Evolutionary conservation across 2,329 filamentous ascomycete species (phyloP).

Genomic region (Dendryphion nanum): DNA sequence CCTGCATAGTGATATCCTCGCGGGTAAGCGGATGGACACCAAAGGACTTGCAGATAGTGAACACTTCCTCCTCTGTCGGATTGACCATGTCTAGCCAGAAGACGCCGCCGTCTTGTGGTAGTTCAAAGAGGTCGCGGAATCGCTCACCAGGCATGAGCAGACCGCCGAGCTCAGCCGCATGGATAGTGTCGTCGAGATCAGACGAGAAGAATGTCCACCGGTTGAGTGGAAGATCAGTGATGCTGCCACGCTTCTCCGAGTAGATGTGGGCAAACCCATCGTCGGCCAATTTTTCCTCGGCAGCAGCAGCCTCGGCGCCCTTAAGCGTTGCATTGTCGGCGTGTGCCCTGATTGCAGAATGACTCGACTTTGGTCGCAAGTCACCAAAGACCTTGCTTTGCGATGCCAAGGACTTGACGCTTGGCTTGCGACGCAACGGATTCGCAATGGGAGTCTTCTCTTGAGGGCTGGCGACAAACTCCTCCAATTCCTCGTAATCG

Average conservation of each 20-base stretch:
- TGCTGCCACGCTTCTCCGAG: slow-evolving; percentile 23
- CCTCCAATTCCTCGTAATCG: slow-evolving; percentile 91
- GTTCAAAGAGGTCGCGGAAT: slow-evolving; percentile 81
- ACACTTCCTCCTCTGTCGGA: slow-evolving; percentile 84
- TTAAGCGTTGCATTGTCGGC: slow-evolving; percentile 30
- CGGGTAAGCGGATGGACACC: slow-evolving; percentile 93
- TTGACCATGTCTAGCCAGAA: slow-evolving; percentile 98
- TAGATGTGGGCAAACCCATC: slow-evolving; percentile 36
- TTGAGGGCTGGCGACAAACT: slow-evolving; percentile 70
- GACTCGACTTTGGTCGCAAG: slow-evolving; percentile 49
- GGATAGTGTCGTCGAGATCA: slow-evolving; percentile 88
- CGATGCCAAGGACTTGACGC: slow-evolving; percentile 42
- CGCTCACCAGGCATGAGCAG: slow-evolving; percentile 86
- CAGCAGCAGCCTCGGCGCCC: slow-evolving; percentile 22
- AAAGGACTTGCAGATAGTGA: slow-evolving; percentile 88
- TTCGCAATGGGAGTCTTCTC: slow-evolving; percentile 47
- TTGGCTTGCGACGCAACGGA: slow-evolving; percentile 39
- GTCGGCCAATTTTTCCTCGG: slow-evolving; percentile 46
- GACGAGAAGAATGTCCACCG: slow-evolving; percentile 98
- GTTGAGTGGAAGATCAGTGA: slow-evolving; percentile 57
- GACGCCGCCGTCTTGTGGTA: slow-evolving; percentile 72
- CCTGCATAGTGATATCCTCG: slow-evolving; percentile 93
- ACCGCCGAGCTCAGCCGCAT: slow-evolving; percentile 84
- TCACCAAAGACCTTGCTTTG: slow-evolving; percentile 61
- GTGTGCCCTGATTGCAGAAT: slow-evolving; percentile 36